Conservation (phyloP, 805 yeast genomes). For the Yamadazyma sp. region DNA sequence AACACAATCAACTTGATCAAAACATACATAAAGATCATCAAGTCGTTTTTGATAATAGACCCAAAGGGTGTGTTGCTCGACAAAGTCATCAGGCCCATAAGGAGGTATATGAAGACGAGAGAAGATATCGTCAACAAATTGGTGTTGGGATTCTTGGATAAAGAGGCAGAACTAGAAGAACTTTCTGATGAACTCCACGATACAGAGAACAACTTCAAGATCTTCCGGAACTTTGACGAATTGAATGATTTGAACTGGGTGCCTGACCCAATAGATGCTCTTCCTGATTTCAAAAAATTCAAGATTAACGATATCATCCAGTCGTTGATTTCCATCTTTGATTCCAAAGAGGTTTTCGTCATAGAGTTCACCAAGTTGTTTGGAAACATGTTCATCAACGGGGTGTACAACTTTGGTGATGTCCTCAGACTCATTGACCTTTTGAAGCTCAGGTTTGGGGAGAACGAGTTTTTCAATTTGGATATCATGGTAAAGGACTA, state of each 20-base stretch:
- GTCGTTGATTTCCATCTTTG: conserved; percentile 69
- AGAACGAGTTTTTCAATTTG: conserved; percentile 60
- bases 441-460: conserved; percentile 65
- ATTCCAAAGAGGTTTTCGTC: conserved; percentile 63
- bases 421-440: conserved; percentile 46
- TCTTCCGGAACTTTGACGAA: conserved; percentile 34
- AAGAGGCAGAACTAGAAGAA: conserved; percentile 44
- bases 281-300: conserved; percentile 73
- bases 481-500: conserved; percentile 86
- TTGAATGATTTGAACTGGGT: conserved; percentile 58
- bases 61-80: conserved; percentile 84
- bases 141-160: conserved; percentile 64
- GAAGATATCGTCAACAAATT: conserved; percentile 69
- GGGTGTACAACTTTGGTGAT: conserved; percentile 29
- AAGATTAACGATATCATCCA: conserved; percentile 67
- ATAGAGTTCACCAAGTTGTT: conserved; percentile 63
- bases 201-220: conserved; percentile 14
- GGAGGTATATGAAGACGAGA: conserved; percentile 68
- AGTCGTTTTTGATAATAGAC: conserved; percentile 73
- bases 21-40: conserved; percentile 68
- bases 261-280: conserved; percentile 88
- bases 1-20: conserved; percentile 72
- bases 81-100: conserved; percentile 72
- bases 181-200: conserved; percentile 52
- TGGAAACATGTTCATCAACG: conserved; percentile 53